Conservation (phyloP, 75 land plant genomes). For the Sequoiadendron giganteum region DNA sequence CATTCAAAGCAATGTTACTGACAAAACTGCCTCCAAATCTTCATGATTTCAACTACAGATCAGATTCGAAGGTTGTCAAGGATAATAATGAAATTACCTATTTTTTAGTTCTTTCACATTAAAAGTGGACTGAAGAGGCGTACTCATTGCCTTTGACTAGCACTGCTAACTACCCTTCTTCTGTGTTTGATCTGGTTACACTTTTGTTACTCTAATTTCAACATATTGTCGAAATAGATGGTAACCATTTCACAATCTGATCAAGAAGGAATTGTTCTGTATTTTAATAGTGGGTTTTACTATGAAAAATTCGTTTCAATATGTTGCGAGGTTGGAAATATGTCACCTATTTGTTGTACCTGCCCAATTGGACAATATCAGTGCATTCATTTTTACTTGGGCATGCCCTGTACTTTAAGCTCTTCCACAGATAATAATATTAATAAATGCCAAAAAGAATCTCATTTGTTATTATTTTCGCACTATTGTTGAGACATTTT, state of each 20-base stretch:
- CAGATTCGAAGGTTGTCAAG: background rate
- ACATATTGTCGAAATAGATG: background rate
- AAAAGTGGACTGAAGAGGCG: background rate
- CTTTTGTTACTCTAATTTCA: background rate
- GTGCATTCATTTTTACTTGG: background rate
- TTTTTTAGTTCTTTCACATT: background rate
- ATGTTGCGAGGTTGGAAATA: background rate
- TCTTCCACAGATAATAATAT: too few relatives aligned
- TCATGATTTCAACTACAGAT: background rate
- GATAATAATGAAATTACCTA: background rate
- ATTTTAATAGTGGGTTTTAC: background rate
- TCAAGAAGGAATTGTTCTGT: background rate
- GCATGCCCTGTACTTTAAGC: too few relatives aligned
- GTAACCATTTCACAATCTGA: background rate
- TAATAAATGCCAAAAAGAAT: too few relatives aligned
- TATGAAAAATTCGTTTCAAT: background rate
- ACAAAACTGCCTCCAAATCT: background rate
- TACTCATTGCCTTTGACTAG: background rate
- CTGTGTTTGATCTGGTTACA: background rate
- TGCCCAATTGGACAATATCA: background rate
- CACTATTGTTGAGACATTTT: too few relatives aligned
- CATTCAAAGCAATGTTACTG: background rate
- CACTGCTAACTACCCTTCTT: background rate
- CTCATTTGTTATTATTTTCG: too few relatives aligned
- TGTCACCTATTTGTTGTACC: background rate